phyloP scores from a whole-genome alignment of 2,329 filamentous ascomycete genomes.

The Epichloe sp. region DNA sequence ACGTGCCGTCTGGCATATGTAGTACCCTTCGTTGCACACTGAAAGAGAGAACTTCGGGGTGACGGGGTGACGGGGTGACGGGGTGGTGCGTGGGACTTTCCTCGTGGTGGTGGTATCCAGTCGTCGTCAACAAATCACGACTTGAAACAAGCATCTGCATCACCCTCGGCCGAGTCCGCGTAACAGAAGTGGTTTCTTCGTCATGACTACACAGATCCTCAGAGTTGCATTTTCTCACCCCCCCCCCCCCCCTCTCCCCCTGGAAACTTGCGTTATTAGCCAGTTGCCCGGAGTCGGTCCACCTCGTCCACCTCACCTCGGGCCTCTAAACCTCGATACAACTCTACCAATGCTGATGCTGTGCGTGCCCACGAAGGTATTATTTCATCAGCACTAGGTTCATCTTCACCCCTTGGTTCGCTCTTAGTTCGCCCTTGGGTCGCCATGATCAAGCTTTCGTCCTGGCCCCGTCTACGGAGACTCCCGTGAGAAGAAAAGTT shows the following conservation, averaged over 20 bases:
- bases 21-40: not conserved
- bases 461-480: constrained; percentile 21
- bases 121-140: not conserved
- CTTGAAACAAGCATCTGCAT: not conserved
- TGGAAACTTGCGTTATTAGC: not conserved
- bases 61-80: not conserved
- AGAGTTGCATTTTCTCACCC: not conserved
- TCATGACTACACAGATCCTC: not conserved
- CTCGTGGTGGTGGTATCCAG: not conserved
- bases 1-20: not conserved
- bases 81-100: not conserved
- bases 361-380: not conserved
- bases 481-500: constrained; percentile 10
- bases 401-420: constrained; percentile 21
- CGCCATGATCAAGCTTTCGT: constrained; percentile 22
- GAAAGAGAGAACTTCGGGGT: not conserved
- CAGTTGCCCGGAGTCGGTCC: no score
- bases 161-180: not conserved
- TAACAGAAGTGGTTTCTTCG: no score
- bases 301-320: not conserved
- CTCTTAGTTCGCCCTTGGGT: constrained; percentile 22
- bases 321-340: not conserved
- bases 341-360: not conserved
- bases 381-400: constrained; percentile 8
- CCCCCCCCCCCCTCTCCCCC: not conserved